Base-by-base conservation (phyloP, 2,329 filamentous ascomycete species). In the Colletotrichum ledebouriae region DNA sequence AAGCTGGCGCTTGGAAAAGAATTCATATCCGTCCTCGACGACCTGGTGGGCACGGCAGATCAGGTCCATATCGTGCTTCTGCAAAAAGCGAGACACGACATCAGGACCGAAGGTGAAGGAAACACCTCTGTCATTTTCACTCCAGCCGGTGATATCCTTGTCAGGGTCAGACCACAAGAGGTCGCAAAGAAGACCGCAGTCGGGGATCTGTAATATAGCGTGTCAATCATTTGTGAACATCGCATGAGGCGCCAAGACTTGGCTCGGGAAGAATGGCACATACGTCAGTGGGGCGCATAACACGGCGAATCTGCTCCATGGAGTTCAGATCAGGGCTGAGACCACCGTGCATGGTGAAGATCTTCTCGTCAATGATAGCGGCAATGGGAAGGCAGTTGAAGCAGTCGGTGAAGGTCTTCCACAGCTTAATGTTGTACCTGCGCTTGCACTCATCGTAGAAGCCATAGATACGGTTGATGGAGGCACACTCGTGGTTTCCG, bases 361-460 rank as follows among this genome's bases (percentile, higher is more conserved):
- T 99, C 91, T 98, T 99, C 87, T 98, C 96, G 78, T 97, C 95
- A 76, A 99, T 98, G 83, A 99, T 99, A 74, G 96, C 95, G 67
- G 95, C 96, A 80, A 99, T 98, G 55, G 95, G 95, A 78, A 98
- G 84, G 84, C 94, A 98, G 87, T 99, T 99, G 89, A 99, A 99
- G 87, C 94, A 98, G 81, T 99, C 95, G 72, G 94, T 98, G 80
- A 99, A 98, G 1, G 95, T 98, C 89, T 99, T 99, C 95, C 95
- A 98, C 70, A 98, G 88, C 89, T 98, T 98, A 86, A 98, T 97
- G 84, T 98, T 99, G 86, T 97, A 98, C 75, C 95, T 89, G 78
- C 96, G 92, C 87, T 99, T 99, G 90, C 95, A 99, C 83, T 99
- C 95, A 78, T 99, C 96, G 86, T 99, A 99, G 86, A 99, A 99